These are phyloP conservation scores for Neopestalotiopsis sp. DNA, from an alignment of 2,329 filamentous ascomycete species.

Conservation along the genomic window DNA sequence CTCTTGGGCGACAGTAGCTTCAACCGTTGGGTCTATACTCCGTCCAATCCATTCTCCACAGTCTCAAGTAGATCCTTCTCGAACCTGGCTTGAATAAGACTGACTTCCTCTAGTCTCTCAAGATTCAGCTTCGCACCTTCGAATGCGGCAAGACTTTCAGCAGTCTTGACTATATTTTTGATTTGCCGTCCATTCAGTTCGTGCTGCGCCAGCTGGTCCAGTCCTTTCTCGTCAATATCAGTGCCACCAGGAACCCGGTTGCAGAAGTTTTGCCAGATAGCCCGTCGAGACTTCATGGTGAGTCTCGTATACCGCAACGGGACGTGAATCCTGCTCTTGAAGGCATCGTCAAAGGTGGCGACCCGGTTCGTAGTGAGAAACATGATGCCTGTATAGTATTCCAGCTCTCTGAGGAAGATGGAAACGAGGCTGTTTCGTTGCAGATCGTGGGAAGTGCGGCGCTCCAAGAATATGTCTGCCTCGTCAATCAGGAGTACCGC, in stretches of 20 bases:
- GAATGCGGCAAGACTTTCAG: slow-evolving; percentile 38
- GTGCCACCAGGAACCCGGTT: slow-evolving; percentile 41
- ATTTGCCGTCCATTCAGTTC: slow-evolving; percentile 39
- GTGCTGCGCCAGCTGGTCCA: slow-evolving; percentile 28
- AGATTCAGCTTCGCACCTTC: slow-evolving; percentile 34
- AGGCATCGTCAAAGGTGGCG: slow-evolving; percentile 15
- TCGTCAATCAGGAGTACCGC: slow-evolving; percentile 39
- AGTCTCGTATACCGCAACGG: slow-evolving; percentile 37
- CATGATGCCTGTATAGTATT: slow-evolving; percentile 18
- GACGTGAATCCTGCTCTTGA: slow-evolving; percentile 17
- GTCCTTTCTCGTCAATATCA: slow-evolving; percentile 24
- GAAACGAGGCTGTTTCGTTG: slow-evolving; percentile 23
- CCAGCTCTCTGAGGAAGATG: slow-evolving; percentile 22
- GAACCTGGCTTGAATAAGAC: slow-evolving; percentile 39
- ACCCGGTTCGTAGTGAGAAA: slow-evolving; percentile 18
- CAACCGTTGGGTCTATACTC: not conserved
- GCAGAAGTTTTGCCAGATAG: slow-evolving; percentile 42
- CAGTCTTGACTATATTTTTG: slow-evolving; percentile 38
- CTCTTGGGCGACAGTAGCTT: not conserved
- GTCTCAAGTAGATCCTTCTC: slow-evolving; percentile 31
- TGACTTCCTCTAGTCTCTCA: slow-evolving; percentile 34
- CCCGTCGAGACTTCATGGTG: slow-evolving; percentile 43
- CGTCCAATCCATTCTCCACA: not conserved
- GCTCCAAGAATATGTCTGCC: slow-evolving; percentile 39
- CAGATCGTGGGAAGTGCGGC: slow-evolving; percentile 30